A percentile compares a stretch with the other conserved stretches of the same genome.
Conservation (phyloP, 805 yeast genomes). For the Teunomyces cretensis region DNA sequence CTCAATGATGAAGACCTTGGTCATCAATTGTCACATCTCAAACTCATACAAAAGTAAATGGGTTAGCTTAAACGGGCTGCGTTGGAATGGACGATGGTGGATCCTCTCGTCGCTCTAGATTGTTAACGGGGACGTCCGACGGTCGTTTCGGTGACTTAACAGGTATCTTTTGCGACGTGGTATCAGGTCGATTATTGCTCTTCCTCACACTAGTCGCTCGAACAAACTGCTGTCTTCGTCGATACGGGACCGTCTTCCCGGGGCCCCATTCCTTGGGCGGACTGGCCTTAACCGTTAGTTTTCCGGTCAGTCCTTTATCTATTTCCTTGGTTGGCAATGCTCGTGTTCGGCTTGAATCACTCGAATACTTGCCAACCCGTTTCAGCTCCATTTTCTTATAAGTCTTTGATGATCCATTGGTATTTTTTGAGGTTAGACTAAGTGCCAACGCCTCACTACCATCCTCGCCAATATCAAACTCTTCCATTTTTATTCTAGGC, state of each 20-base stretch:
- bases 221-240: background rate
- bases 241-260: background rate
- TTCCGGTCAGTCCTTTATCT: background rate
- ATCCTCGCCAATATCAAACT: conserved; percentile 8
- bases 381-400: background rate
- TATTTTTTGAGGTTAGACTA: background rate
- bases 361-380: background rate
- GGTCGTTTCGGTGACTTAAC: conserved; percentile 6
- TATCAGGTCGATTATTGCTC: background rate
- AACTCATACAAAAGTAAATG: background rate
- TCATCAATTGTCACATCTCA: conserved; percentile 4
- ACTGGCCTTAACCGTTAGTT: conserved; percentile 9
- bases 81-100: conserved; percentile 4
- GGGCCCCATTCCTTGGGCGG: background rate
- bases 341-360: background rate
- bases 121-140: background rate
- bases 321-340: background rate
- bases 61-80: background rate
- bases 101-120: conserved; percentile 4
- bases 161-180: background rate
- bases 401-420: background rate
- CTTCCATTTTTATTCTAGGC: conserved; percentile 3
- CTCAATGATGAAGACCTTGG: background rate
- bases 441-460: conserved; percentile 5
- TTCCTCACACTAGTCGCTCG: background rate